A percentile compares a stretch with the other conserved stretches of the same genome.
phyloP scores from a whole-genome alignment of 805 yeast species.

The Saccharomyces kudriavzevii region DNA sequence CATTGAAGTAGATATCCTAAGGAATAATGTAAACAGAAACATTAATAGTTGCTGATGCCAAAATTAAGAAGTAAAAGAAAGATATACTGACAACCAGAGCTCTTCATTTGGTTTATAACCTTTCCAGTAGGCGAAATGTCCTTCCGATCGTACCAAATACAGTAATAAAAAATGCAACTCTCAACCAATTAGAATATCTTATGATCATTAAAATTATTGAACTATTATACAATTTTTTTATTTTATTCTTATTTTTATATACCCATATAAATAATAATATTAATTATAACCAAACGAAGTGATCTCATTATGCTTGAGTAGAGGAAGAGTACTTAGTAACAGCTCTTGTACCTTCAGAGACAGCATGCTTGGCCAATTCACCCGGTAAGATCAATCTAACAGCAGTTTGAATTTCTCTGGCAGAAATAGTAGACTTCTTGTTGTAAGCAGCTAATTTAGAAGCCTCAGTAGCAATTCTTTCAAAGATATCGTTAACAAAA shows the following conservation, averaged over 20 bases:
- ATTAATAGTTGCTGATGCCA: no score
- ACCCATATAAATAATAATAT: constrained; percentile 3
- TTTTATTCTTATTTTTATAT: constrained; percentile 2
- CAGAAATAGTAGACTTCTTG: constrained; percentile 95
- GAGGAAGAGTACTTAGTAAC: constrained; percentile 89
- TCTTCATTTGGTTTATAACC: no score
- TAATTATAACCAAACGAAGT: constrained; percentile 2
- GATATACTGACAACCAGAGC: no score
- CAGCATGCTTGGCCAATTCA: constrained; percentile 98
- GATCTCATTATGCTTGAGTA: constrained; percentile 32
- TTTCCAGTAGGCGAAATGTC: background rate
- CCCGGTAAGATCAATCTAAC: constrained; percentile 97
- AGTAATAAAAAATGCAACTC: background rate
- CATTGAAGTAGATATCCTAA: background rate
- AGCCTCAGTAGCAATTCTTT: constrained; percentile 96
- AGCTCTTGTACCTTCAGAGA: constrained; percentile 97
- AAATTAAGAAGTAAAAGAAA: no score
- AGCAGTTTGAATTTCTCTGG: constrained; percentile 98
- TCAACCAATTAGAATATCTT: background rate
- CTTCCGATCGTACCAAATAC: no score
- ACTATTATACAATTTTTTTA: constrained; percentile 8
- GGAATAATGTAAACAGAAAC: background rate
- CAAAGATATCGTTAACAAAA: constrained; percentile 94
- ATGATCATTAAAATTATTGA: background rate
- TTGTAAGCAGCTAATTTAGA: constrained; percentile 97